Conservation (phyloP, 495 filamentous ascomycete genomes). For the Aspergillus funiculosus region DNA sequence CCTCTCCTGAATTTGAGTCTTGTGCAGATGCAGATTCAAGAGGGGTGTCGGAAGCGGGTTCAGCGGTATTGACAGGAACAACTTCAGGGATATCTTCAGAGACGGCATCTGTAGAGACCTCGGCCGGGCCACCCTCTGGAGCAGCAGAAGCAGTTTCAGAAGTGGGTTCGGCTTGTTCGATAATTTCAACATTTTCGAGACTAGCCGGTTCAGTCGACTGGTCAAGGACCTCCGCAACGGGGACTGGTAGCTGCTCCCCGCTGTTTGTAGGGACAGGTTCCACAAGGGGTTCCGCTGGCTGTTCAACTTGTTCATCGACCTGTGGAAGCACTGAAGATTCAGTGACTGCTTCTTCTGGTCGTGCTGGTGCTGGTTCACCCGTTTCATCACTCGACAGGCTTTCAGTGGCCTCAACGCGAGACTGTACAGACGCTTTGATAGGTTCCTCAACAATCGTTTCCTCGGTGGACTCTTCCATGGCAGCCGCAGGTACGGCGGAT, state of each 20-base stretch:
- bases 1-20: constrained; percentile 17
- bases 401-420: not conserved
- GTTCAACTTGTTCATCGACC: not conserved
- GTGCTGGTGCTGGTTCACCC: not conserved
- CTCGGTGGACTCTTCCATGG: constrained; percentile 5
- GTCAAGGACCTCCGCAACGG: not conserved
- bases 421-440: constrained; percentile 6
- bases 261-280: constrained; percentile 6
- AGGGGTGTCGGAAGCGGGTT: not conserved
- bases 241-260: not conserved
- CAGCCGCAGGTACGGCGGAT: not conserved
- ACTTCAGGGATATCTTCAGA: too few relatives aligned
- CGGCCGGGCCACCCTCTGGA: too few relatives aligned
- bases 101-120: too few relatives aligned
- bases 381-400: not conserved
- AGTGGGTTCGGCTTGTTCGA: not conserved
- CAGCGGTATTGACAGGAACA: too few relatives aligned
- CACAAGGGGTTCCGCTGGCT: constrained; percentile 2
- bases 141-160: not conserved
- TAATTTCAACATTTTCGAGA: not conserved
- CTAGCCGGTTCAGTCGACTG: constrained; percentile 1
- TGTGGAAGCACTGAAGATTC: not conserved
- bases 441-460: not conserved
- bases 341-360: not conserved
- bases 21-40: constrained; percentile 4